Conservation (phyloP, 2,329 filamentous ascomycete genomes). For the Microcyclospora pomicola region DNA sequence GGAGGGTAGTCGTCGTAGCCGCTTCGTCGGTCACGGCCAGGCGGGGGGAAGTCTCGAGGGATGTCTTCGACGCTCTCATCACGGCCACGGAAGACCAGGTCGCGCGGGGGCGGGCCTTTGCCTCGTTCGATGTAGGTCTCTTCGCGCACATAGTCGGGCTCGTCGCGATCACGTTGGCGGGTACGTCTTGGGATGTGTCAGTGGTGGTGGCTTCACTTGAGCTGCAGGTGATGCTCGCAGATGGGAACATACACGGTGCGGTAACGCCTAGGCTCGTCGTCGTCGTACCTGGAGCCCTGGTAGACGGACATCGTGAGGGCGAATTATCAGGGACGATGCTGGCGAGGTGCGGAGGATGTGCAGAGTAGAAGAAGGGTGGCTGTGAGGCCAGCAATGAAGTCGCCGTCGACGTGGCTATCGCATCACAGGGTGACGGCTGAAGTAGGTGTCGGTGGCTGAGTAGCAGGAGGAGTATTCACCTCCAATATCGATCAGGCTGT, state of each 20-base stretch:
- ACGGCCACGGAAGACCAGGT: conserved; percentile 41
- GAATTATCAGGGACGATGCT: background rate
- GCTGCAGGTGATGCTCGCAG: background rate
- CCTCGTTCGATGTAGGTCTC: conserved; percentile 36
- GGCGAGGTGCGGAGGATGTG: background rate
- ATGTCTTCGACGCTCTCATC: conserved; percentile 80
- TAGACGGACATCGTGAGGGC: conserved; percentile 34
- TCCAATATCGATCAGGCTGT: background rate
- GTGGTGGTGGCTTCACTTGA: conserved; percentile 1
- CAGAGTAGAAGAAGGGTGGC: conserved; percentile 1
- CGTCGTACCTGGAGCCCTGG: conserved; percentile 34
- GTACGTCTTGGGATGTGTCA: conserved; percentile 17
- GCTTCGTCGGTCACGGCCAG: conserved; percentile 22
- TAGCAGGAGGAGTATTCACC: conserved; percentile 1
- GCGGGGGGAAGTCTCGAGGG: conserved; percentile 69
- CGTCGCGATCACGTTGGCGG: conserved; percentile 33
- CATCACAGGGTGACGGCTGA: background rate
- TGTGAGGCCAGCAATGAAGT: background rate
- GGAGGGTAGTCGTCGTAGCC: conserved; percentile 31
- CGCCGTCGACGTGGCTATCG: no score
- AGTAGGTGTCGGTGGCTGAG: conserved; percentile 1
- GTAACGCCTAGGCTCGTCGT: conserved; percentile 34
- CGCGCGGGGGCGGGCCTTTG: conserved; percentile 29
- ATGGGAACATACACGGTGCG: conserved; percentile 14
- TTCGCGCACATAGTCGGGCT: conserved; percentile 38